Conservation (phyloP, 345 rosid species). For the Acer saccharum region DNA sequence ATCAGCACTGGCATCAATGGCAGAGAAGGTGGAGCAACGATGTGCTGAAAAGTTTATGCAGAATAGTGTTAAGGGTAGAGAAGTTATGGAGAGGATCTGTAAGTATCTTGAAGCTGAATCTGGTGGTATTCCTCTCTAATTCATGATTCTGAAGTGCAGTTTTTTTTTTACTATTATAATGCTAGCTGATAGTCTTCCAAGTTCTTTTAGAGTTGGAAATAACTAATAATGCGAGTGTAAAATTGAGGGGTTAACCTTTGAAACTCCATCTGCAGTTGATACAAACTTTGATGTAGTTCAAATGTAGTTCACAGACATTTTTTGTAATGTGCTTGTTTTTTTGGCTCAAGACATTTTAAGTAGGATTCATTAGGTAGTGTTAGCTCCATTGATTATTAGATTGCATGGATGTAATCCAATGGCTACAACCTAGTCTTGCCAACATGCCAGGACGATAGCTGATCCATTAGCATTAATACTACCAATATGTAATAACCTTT, state of each 20-base stretch:
- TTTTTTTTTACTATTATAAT: neutral
- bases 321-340: neutral
- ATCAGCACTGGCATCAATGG: conserved; percentile 93
- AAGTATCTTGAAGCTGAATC: conserved; percentile 94
- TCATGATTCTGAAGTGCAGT: neutral
- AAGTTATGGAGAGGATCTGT: conserved; percentile 97
- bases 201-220: conserved; percentile 17
- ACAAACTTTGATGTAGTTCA: conserved; percentile 12
- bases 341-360: neutral
- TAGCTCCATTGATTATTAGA: neutral
- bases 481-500: neutral
- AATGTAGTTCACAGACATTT: neutral
- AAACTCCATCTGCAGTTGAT: neutral
- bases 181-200: neutral
- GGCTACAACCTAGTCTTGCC: neutral
- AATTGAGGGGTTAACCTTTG: neutral
- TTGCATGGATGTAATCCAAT: too few relatives aligned
- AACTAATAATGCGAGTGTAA: neutral
- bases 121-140: conserved; percentile 52
- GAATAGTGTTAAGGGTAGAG: conserved; percentile 87
- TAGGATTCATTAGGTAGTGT: neutral
- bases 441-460: neutral
- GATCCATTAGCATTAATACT: neutral
- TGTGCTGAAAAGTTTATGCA: conserved; percentile 94
- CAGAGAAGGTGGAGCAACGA: conserved; percentile 90